Evolutionary conservation across 352 stramenopile genomes (phyloP), one percentile per base, ranked within the genome.

Genomic region (Discostella stelligera): DNA sequence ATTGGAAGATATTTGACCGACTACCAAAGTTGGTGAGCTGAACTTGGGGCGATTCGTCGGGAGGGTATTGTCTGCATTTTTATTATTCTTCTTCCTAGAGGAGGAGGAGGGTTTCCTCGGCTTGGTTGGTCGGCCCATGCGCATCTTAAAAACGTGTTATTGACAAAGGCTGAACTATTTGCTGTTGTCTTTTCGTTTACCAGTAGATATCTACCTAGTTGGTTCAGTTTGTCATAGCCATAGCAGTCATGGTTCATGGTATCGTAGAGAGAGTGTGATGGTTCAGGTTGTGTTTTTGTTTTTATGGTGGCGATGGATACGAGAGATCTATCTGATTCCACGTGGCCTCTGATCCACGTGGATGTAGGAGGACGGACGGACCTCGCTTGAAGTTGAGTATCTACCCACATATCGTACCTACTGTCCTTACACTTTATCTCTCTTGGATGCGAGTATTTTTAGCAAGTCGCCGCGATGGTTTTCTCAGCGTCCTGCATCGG

Each of bases 1-100:
- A 67, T 91, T 83, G 9, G 82, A 67, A 25, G 81, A 90, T 4
- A 93, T 46, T 48, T 86, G 71, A 41, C 85, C 85, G 10, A 89
- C 81, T 1, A 88, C 64, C 39, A 82, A 69, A 13, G 62, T 82
- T 30, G 73, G 59, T 10, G 77, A 78, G 64, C 80, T 64, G 71
- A 80, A 71, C 66, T 89, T 85, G 11, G 81, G 80, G 44, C 32
- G 46, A 23, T 78, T 84, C 72, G 18, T 20, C n/a, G 53, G 56
- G 39, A 58, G 37, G 56, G 54, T 56, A 50, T 23, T 50, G 13
- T 37, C 41, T 27, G 32, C 1, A 23, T 27, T 53, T 25, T 64
- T 72, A 2, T 37, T 44, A 2, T 37, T 44, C 39, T 50, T 65
- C 67, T 14, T 50, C 59, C 49, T 39, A 32, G 20, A 20, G 32